Evolutionary conservation across 805 yeast species (phyloP).

Genomic region (Alloascoidea africana): DNA sequence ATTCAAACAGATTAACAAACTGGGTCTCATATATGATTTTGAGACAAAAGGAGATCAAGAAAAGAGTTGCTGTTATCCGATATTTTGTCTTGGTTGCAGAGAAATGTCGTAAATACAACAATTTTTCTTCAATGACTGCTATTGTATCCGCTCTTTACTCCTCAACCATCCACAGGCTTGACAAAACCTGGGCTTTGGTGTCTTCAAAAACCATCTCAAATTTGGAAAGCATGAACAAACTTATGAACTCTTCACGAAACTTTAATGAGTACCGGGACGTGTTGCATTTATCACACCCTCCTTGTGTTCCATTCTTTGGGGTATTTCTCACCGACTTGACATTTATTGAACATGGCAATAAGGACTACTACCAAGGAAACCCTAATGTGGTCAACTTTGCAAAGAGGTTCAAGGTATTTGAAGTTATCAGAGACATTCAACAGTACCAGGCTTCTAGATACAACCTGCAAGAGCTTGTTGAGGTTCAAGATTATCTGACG

Average conservation of each 20-base stretch:
- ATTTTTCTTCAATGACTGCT: constrained; percentile 87
- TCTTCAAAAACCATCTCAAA: constrained; percentile 33
- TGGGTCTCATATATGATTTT: constrained; percentile 70
- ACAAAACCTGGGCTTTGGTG: constrained; percentile 70
- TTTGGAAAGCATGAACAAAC: constrained; percentile 55
- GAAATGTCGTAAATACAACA: constrained; percentile 57
- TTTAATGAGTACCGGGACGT: constrained; percentile 77
- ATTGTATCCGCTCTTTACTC: constrained; percentile 77
- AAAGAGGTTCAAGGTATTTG: constrained; percentile 59
- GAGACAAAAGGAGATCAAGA: constrained; percentile 41
- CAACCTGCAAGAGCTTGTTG: constrained; percentile 48
- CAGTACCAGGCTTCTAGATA: constrained; percentile 55
- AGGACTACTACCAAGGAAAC: constrained; percentile 53
- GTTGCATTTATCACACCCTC: constrained; percentile 51
- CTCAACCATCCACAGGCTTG: constrained; percentile 73
- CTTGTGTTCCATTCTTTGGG: constrained; percentile 90
- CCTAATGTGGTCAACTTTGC: constrained; percentile 56
- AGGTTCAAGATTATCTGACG: constrained; percentile 36
- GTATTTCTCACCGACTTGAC: constrained; percentile 81
- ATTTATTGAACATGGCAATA: constrained; percentile 77
- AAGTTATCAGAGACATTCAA: constrained; percentile 60
- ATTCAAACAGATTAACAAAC: constrained; percentile 67
- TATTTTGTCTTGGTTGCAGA: constrained; percentile 74
- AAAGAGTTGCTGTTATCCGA: constrained; percentile 52
- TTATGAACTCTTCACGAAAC: constrained; percentile 82